Base-by-base conservation (phyloP, 148 eudicot species). In the Simmondsia chinensis region DNA sequence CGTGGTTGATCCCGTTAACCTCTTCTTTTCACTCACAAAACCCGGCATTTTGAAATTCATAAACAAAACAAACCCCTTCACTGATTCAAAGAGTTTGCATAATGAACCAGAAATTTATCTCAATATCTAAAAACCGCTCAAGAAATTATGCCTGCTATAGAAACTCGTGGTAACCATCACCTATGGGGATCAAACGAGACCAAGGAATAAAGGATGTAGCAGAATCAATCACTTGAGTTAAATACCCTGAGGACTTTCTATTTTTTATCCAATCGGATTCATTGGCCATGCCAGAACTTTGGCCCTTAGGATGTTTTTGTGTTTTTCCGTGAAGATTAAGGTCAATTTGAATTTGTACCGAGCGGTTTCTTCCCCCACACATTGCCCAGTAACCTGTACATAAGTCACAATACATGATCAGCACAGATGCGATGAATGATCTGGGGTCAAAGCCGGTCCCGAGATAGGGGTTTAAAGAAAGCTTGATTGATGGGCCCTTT, bases 151-250 rank as follows among this genome's bases (percentile, higher is more conserved):
- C n/a, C n/a, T n/a, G n/a, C 63, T 75, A 89, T 28, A 75, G 70
- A 80, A 71, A 64, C 39, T 84, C 93, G 22, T 76, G 87, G 61
- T 58, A 89, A 41, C 82, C 97, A 64, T 84, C 91, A 60, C 54
- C 47, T 32, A 75, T 70, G 45, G 80, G 84, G 23, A 88, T 74
- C 63, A 65, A 77, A 60, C 63, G 64, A 22, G 88, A 78, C 96
- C 91, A 83, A 64, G 80, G 77, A 67, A 87, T 76, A 61, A 87
- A 79, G 34, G 71, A 54, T 32, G 66, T 53, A 31, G 86, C 54
- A 28, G 63, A 65, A 74, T 59, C 52, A 43, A 71, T 75, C 57
- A 50, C 61, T 66, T 68, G 68, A 18, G 71, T 74, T 60, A 64
- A 65, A 52, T 64, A 31, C 25, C 64, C 55, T 9, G 73, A 63